A percentile compares a stretch with the other conserved stretches of the same genome.
Conservation (phyloP, 2,329 filamentous ascomycete genomes). For the Colletotrichum sp. region DNA sequence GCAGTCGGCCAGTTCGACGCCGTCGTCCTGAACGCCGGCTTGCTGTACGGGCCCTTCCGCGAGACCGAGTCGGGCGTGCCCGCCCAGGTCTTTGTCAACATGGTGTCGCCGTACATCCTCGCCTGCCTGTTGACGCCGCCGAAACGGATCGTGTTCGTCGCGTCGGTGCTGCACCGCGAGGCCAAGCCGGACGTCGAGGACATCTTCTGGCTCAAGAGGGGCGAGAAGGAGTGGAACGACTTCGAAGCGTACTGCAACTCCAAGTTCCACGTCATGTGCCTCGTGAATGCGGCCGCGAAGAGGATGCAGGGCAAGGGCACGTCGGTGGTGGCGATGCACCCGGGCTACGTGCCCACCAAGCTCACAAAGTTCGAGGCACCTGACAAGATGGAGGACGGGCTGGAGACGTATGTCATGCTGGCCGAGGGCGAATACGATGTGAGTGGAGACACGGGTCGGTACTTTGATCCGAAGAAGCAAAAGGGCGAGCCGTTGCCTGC, state of each 20-base stretch:
- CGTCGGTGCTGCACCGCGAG: constrained; percentile 24
- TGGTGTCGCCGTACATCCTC: constrained; percentile 27
- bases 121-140: constrained; percentile 23
- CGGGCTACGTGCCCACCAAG: constrained; percentile 27
- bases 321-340: constrained; percentile 25
- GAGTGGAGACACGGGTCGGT: constrained; percentile 15
- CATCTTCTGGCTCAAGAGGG: constrained; percentile 25
- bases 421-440: constrained; percentile 26
- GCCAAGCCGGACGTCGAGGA: constrained; percentile 21
- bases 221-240: constrained; percentile 22
- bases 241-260: constrained; percentile 25
- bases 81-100: constrained; percentile 25
- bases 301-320: constrained; percentile 17
- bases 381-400: constrained; percentile 22
- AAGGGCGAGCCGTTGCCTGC: constrained; percentile 14
- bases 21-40: constrained; percentile 24
- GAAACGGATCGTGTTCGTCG: constrained; percentile 24
- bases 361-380: constrained; percentile 14
- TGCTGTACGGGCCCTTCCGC: constrained; percentile 22
- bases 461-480: constrained; percentile 25
- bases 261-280: constrained; percentile 26
- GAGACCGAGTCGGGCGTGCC: constrained; percentile 25
- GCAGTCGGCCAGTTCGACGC: constrained; percentile 25
- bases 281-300: constrained; percentile 24
- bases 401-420: constrained; percentile 22